Evolutionary conservation across 2,329 filamentous ascomycete genomes (phyloP), one percentile per base, ranked within the genome.

Genomic region (Microcyclospora tardicrescens): DNA sequence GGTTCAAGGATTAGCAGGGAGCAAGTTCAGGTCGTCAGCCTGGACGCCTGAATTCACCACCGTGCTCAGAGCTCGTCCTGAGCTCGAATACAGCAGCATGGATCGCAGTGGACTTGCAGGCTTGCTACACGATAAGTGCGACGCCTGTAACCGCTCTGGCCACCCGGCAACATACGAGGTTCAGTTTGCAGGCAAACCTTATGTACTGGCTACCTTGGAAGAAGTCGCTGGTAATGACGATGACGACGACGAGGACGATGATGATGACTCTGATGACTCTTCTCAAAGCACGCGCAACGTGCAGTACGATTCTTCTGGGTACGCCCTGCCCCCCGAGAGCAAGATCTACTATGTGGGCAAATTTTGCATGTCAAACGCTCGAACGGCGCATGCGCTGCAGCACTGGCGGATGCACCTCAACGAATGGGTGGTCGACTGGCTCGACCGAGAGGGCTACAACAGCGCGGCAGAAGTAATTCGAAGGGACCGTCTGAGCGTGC

Each of bases 401-500:
- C 84, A 91, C 60, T 87, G 84, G 84, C 79, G 79, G 40, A 74
- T 73, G 43, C 73, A 77, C 34, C 72, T 89, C n/a, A 79, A 82
- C 52, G 70, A 79, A 46, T 82, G 73, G 71, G 77, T 87, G 0
- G 66, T 80, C 16, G 67, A 71, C 19, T 74, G 72, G 38, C 71
- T 91, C 0, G 59, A 67, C 16, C 58, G 58, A 1, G 67, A 77
- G 42, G 76, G 75, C 0, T 69, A 79, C 45, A 66, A 80, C 45
- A 64, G 63, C 0, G 61, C 75, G 1, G 61, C 69, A 10, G 70
- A 75, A 51, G 62, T 85, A 27, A 63, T 76, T 1, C 65, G 76
- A 54, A 67, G 80, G 8, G 75, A 78, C 41, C 66, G 64, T 40
- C 72, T 75, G 72, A 78, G 69, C 45, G 63, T 68, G 16, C 74